phyloP scores from a whole-genome alignment of 2,329 filamentous ascomycete genomes.

The Arthrobotrys sinensis region DNA sequence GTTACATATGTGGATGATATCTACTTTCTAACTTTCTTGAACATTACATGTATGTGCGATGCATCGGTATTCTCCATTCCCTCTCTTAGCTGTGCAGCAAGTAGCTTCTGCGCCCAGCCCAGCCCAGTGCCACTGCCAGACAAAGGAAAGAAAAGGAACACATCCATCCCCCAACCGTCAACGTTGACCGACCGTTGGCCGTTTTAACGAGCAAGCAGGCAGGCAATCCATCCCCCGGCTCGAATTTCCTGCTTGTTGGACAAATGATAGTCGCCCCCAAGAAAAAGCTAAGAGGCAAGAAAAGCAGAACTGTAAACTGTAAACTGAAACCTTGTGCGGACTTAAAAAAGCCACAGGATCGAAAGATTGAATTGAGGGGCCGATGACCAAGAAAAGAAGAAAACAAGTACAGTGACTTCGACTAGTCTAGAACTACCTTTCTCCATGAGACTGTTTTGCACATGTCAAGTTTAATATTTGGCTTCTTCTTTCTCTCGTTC shows the following conservation, averaged over 20 bases:
- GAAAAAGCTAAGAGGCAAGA: neutral
- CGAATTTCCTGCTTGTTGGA: slow-evolving; percentile 20
- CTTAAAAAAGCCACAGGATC: neutral
- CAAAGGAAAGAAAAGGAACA: too few relatives aligned
- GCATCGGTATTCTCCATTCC: too few relatives aligned
- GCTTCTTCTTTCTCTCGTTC: neutral
- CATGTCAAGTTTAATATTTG: slow-evolving; percentile 31
- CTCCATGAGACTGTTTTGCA: neutral
- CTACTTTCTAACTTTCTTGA: neutral
- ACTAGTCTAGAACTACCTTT: slow-evolving; percentile 7
- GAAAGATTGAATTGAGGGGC: too few relatives aligned
- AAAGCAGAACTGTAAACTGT: neutral
- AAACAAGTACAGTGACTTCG: slow-evolving; percentile 14
- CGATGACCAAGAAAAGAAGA: neutral
- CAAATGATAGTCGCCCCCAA: slow-evolving; percentile 14
- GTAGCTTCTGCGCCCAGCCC: too few relatives aligned
- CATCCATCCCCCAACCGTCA: too few relatives aligned
- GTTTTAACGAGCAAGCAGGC: neutral
- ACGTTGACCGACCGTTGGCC: neutral
- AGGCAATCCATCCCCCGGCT: neutral
- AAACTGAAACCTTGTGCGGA: neutral
- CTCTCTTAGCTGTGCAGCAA: too few relatives aligned
- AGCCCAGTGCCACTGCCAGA: too few relatives aligned
- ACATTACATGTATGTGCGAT: too few relatives aligned
- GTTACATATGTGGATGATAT: neutral